A percentile compares a stretch with the other conserved stretches of the same genome.
Evolutionary conservation across 257 asterid genomes (phyloP).

Genomic region (Jaltomata sinuosa): DNA sequence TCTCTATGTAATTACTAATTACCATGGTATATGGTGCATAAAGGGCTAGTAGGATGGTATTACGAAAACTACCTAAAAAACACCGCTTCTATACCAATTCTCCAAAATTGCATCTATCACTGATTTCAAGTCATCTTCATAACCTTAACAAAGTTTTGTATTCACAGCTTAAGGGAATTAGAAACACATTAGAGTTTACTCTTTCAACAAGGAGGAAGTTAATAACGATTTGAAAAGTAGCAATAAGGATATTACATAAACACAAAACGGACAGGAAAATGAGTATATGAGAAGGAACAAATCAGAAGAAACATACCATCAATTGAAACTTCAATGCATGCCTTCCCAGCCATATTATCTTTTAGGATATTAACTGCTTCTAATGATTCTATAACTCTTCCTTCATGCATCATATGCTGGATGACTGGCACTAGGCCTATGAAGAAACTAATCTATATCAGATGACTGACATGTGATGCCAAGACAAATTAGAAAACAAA

Average conservation of each 20-base stretch:
- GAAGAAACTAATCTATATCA: constrained; percentile 2
- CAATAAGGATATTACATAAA: not conserved
- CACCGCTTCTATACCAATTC: not conserved
- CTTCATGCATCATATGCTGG: constrained; percentile 51
- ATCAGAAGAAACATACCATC: constrained; percentile 35
- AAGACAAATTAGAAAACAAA: not conserved
- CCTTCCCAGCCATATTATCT: constrained; percentile 23
- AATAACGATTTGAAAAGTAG: not conserved
- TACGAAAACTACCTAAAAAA: not conserved
- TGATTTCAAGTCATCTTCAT: not conserved
- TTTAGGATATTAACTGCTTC: constrained; percentile 41
- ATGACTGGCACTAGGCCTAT: constrained; percentile 87
- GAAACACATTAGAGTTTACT: not conserved
- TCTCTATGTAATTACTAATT: too few species aligned
- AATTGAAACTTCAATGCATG: constrained; percentile 55
- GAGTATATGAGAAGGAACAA: constrained; percentile 3
- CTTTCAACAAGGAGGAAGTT: not conserved
- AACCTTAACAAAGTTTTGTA: not conserved
- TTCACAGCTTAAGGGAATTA: not conserved
- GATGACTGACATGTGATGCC: not conserved
- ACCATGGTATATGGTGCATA: too few species aligned
- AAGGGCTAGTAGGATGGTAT: not conserved
- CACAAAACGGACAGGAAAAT: not conserved
- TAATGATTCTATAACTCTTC: constrained; percentile 42
- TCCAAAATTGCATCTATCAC: not conserved